Conservation (phyloP, 1,284 basidiomycete species). For the Naganishia albida region DNA sequence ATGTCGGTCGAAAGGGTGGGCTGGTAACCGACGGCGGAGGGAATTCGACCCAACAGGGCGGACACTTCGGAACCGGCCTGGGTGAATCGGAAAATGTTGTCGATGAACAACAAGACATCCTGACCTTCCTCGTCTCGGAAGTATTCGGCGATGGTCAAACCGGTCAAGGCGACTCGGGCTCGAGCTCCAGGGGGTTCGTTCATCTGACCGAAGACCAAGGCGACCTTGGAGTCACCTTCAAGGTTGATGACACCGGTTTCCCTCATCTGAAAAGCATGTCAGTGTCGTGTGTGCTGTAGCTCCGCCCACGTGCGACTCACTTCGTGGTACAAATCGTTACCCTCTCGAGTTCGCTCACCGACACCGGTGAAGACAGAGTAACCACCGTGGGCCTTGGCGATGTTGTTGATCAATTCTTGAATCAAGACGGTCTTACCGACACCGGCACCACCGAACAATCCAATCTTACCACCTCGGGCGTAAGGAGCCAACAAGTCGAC, state of each 20-base stretch:
- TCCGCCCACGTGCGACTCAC: slow-evolving; percentile 22
- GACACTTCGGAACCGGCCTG: slow-evolving; percentile 99
- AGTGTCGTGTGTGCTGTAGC: background rate
- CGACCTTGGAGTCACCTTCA: slow-evolving; percentile 98
- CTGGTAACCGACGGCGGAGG: slow-evolving; percentile 99
- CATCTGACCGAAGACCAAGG: slow-evolving; percentile 99
- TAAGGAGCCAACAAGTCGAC: slow-evolving; percentile 99
- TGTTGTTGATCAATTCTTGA: slow-evolving; percentile 98
- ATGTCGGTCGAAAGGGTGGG: slow-evolving; percentile 99
- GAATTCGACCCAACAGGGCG: slow-evolving; percentile 98
- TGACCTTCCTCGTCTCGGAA: slow-evolving; percentile 99
- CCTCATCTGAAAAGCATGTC: slow-evolving; percentile 69
- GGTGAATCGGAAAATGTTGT: slow-evolving; percentile 99
- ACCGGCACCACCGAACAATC: slow-evolving; percentile 99
- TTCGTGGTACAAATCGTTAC: slow-evolving; percentile 99
- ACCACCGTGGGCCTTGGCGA: slow-evolving; percentile 99
- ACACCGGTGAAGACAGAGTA: slow-evolving; percentile 89
- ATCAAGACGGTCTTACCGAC: slow-evolving; percentile 99
- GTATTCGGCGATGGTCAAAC: slow-evolving; percentile 98
- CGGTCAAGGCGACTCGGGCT: slow-evolving; percentile 99
- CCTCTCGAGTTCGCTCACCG: slow-evolving; percentile 99
- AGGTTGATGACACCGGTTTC: slow-evolving; percentile 99
- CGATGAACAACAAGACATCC: slow-evolving; percentile 99
- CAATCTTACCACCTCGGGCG: slow-evolving; percentile 99
- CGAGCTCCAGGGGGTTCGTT: slow-evolving; percentile 99